Evolutionary conservation across 1,139 yeast species (phyloP).

Genomic region (Yamadazyma diddensiae): DNA sequence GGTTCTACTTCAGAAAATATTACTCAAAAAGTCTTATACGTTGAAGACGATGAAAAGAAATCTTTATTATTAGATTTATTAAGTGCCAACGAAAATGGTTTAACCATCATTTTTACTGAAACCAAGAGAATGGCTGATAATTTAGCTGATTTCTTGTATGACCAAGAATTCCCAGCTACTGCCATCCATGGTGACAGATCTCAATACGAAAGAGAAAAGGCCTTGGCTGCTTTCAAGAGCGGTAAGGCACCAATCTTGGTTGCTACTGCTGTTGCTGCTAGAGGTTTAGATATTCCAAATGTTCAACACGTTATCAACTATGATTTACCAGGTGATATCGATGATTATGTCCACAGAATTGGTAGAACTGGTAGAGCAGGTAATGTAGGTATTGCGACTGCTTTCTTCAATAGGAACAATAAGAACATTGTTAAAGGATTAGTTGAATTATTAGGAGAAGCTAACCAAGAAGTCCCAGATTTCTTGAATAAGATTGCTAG

Average conservation of each 20-base stretch:
- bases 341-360: slow-evolving; percentile 98
- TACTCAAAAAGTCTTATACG: slow-evolving; percentile 89
- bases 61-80: slow-evolving; percentile 87
- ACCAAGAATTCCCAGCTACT: slow-evolving; percentile 92
- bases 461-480: slow-evolving; percentile 95
- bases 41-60: slow-evolving; percentile 93
- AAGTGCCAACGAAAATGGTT: slow-evolving; percentile 72
- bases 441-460: slow-evolving; percentile 84
- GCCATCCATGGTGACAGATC: slow-evolving; percentile 99
- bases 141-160: slow-evolving; percentile 86
- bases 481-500: slow-evolving; percentile 79
- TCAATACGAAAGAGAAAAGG: slow-evolving; percentile 96
- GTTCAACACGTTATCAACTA: slow-evolving; percentile 97
- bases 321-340: slow-evolving; percentile 95
- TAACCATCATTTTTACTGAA: slow-evolving; percentile 94
- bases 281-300: slow-evolving; percentile 99
- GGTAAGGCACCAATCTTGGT: slow-evolving; percentile 92
- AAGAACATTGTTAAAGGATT: slow-evolving; percentile 85
- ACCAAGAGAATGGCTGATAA: slow-evolving; percentile 98
- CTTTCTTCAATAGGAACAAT: slow-evolving; percentile 96
- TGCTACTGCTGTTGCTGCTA: slow-evolving; percentile 98
- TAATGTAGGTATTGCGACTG: slow-evolving; percentile 96
- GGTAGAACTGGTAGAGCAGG: slow-evolving; percentile 99
- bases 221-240: slow-evolving; percentile 80
- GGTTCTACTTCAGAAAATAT: slow-evolving; percentile 98